A percentile compares a stretch with the other conserved stretches of the same genome.
These are phyloP conservation scores for Neurospora pannonica DNA, from an alignment of 495 filamentous ascomycete species.

Conservation along the genomic window DNA sequence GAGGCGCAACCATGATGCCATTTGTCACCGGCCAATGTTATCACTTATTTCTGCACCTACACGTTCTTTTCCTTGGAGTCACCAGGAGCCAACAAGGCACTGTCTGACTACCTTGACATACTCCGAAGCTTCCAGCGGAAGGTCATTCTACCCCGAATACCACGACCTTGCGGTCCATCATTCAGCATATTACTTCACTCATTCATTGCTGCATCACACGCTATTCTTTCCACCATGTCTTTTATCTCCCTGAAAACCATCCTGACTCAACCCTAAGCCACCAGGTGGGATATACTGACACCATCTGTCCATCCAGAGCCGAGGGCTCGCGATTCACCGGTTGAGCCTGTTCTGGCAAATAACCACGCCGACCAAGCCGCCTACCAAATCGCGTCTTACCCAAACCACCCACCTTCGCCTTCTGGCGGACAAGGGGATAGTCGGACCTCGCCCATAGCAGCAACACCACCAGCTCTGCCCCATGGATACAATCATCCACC, in stretches of 20 bases:
- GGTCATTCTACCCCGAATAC: not conserved
- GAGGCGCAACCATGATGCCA: not conserved
- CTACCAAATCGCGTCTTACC: constrained; percentile 8
- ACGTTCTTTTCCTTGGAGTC: not conserved
- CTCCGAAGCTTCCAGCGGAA: not conserved
- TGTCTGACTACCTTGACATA: not conserved
- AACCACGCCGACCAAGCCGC: constrained; percentile 12
- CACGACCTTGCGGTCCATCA: not conserved
- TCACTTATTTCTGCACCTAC: not conserved
- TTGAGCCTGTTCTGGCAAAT: constrained; percentile 9
- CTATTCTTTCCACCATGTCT: not conserved
- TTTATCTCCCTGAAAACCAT: not conserved
- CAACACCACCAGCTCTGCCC: constrained; percentile 11
- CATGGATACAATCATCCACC: constrained; percentile 26
- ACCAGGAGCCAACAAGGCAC: not conserved
- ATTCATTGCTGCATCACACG: not conserved
- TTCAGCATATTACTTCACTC: not conserved
- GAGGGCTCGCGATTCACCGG: constrained; percentile 13
- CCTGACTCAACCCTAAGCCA: not conserved
- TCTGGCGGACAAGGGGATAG: constrained; percentile 10
- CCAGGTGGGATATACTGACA: constrained; percentile 9
- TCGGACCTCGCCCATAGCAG: constrained; percentile 10
- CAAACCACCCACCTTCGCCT: constrained; percentile 11
- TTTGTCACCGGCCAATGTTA: not conserved
- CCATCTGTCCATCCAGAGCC: constrained; percentile 12